phyloP scores from a whole-genome alignment of 1,284 basidiomycete species.

The Fomes fomentarius region DNA sequence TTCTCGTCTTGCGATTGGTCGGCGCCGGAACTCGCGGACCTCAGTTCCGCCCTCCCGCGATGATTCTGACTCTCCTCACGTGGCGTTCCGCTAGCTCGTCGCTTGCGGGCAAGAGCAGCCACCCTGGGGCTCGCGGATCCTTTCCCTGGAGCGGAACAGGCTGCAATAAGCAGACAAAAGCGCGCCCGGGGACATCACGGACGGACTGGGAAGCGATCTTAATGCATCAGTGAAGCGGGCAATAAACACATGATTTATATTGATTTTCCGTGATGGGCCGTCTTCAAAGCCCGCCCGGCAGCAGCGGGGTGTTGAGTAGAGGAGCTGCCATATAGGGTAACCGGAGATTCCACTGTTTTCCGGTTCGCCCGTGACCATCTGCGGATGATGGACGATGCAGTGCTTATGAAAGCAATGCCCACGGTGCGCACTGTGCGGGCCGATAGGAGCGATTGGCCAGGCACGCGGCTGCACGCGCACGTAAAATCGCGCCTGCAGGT shows the following conservation, averaged over 20 bases:
- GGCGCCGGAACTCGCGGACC: no score
- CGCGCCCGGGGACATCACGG: not conserved
- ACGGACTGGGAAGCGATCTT: not conserved
- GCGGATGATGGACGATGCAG: no score
- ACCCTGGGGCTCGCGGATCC: no score
- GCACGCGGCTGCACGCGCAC: not conserved
- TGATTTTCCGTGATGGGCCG: slow-evolving; percentile 16
- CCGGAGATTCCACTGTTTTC: slow-evolving; percentile 14
- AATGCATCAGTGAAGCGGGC: not conserved
- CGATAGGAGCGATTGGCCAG: not conserved
- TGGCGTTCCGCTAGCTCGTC: no score
- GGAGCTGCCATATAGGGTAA: slow-evolving; percentile 7
- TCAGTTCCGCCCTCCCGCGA: no score
- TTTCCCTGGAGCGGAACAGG: no score
- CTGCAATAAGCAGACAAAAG: not conserved
- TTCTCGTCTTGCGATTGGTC: no score
- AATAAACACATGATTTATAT: not conserved
- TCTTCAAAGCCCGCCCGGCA: slow-evolving; percentile 8
- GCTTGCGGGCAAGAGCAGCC: no score
- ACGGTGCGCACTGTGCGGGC: not conserved
- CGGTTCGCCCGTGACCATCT: no score
- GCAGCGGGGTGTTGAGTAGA: slow-evolving; percentile 17
- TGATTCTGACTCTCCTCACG: no score
- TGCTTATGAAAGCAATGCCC: slow-evolving; percentile 8
- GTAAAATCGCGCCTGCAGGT: not conserved